These are phyloP conservation scores for Emericellopsis cladophorae DNA, from an alignment of 2,329 filamentous ascomycete species.

Conservation along the genomic window DNA sequence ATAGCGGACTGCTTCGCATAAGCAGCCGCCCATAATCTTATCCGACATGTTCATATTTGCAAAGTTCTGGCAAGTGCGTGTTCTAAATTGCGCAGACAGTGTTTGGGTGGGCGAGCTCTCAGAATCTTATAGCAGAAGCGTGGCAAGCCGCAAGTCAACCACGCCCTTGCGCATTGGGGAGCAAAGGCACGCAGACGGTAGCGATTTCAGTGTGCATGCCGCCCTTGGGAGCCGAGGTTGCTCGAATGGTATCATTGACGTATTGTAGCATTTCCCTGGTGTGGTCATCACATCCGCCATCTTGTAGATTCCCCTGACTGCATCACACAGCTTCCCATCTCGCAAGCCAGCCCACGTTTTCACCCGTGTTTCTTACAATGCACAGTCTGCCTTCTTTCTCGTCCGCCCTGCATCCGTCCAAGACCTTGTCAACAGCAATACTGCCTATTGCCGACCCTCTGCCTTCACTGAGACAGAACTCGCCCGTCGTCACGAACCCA, in stretches of 20 bases:
- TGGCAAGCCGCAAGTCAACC: slow-evolving; percentile 8
- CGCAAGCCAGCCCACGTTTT: slow-evolving; percentile 66
- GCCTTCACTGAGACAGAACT: slow-evolving; percentile 68
- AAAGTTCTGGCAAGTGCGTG: neutral
- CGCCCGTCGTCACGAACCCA: slow-evolving; percentile 81
- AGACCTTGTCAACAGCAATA: slow-evolving; percentile 46
- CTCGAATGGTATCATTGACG: too few relatives aligned
- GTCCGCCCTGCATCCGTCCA: slow-evolving; percentile 18
- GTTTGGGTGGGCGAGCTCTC: too few relatives aligned
- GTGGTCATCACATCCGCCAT: too few relatives aligned
- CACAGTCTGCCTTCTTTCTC: slow-evolving; percentile 45
- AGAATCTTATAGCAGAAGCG: neutral
- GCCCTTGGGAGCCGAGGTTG: too few relatives aligned
- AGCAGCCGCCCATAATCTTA: slow-evolving; percentile 34
- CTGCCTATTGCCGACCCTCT: slow-evolving; percentile 64
- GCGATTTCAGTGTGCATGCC: too few relatives aligned
- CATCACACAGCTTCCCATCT: slow-evolving; percentile 55
- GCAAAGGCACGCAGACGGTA: too few relatives aligned
- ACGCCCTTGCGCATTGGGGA: slow-evolving; percentile 9
- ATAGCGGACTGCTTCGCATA: slow-evolving; percentile 37
- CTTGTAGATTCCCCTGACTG: too few relatives aligned
- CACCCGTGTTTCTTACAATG: slow-evolving; percentile 71
- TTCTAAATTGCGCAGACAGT: too few relatives aligned
- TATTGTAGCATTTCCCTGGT: too few relatives aligned
- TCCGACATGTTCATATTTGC: slow-evolving; percentile 7